A percentile compares a stretch with the other conserved stretches of the same genome.
Evolutionary conservation across 2,329 filamentous ascomycete species (phyloP).

Genomic region (Penicillium sp.): DNA sequence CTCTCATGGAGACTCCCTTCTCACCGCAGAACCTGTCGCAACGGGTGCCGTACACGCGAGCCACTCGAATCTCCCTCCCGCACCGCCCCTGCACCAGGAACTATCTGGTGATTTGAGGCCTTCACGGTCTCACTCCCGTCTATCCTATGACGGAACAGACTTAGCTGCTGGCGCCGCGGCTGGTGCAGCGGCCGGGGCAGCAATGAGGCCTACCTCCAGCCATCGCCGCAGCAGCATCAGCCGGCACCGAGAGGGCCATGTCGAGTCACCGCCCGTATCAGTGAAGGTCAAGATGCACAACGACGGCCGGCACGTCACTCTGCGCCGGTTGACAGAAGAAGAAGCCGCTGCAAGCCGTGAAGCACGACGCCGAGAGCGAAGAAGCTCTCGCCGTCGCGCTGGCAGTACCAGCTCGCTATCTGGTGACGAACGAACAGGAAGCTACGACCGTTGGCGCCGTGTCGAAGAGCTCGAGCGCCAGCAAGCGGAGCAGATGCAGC

Average conservation of each 20-base stretch:
- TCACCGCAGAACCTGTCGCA: conserved; percentile 32
- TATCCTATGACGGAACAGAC: conserved; percentile 26
- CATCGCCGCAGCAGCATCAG: conserved; percentile 31
- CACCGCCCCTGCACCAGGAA: conserved; percentile 42
- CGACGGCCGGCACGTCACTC: conserved; percentile 61
- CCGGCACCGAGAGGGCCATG: conserved; percentile 38
- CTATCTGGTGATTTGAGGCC: conserved; percentile 34
- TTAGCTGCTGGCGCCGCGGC: conserved; percentile 28
- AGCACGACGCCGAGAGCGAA: conserved; percentile 49
- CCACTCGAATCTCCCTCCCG: conserved; percentile 38
- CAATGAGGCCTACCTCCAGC: conserved; percentile 30
- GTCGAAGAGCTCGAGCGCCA: conserved; percentile 49
- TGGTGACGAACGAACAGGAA: conserved; percentile 40
- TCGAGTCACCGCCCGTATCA: conserved; percentile 59
- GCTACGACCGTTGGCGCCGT: conserved; percentile 47
- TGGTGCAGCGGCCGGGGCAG: conserved; percentile 34
- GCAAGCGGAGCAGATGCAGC: conserved; percentile 45
- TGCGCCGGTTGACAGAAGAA: conserved; percentile 59
- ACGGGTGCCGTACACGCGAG: conserved; percentile 31
- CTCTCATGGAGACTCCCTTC: conserved; percentile 34
- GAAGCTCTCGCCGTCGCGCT: conserved; percentile 40
- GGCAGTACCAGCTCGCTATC: conserved; percentile 44
- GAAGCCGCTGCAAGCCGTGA: conserved; percentile 61
- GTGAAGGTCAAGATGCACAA: conserved; percentile 65
- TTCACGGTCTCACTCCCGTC: conserved; percentile 17